phyloP scores from a whole-genome alignment of 768 basidiomycete genomes.

The Tricholoma sp. region DNA sequence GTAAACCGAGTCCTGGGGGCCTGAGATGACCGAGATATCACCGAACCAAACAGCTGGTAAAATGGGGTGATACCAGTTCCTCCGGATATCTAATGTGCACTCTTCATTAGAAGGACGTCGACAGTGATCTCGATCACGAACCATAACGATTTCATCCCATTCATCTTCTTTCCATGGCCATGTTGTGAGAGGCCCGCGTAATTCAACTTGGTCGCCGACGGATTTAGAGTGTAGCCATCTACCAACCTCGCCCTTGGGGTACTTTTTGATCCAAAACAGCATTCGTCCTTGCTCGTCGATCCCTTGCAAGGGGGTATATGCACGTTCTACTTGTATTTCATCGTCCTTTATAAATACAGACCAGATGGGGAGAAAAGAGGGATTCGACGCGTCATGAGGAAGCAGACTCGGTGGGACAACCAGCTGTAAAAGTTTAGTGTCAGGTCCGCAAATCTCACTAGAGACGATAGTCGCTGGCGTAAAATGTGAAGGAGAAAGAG shows the following conservation, averaged over 20 bases:
- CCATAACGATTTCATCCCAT: slow-evolving; percentile 84
- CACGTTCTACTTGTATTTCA: slow-evolving; percentile 83
- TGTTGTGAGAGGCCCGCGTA: slow-evolving; percentile 72
- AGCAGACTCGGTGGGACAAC: slow-evolving; percentile 43
- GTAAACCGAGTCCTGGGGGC: slow-evolving; percentile 52
- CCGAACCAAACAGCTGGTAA: slow-evolving; percentile 62
- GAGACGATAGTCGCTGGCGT: slow-evolving; percentile 56
- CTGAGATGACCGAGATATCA: slow-evolving; percentile 34
- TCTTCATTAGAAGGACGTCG: background rate
- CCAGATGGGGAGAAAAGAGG: slow-evolving; percentile 48
- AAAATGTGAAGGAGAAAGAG: slow-evolving; percentile 50
- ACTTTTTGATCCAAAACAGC: slow-evolving; percentile 78
- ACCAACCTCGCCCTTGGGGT: slow-evolving; percentile 74
- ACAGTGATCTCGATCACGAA: slow-evolving; percentile 20
- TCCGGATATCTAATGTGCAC: slow-evolving; percentile 62
- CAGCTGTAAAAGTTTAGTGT: slow-evolving; percentile 63
- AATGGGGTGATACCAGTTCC: slow-evolving; percentile 88
- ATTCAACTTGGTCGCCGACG: slow-evolving; percentile 63
- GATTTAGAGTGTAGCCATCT: slow-evolving; percentile 75
- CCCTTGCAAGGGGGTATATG: slow-evolving; percentile 78
- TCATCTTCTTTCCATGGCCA: slow-evolving; percentile 49
- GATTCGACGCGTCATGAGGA: slow-evolving; percentile 15
- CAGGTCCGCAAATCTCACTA: slow-evolving; percentile 45
- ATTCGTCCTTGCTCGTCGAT: slow-evolving; percentile 63
- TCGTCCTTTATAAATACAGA: slow-evolving; percentile 81